Evolutionary conservation across 1,139 yeast species (phyloP), one percentile per base, ranked within the genome.

Genomic region (Hansenula lynferdii): DNA sequence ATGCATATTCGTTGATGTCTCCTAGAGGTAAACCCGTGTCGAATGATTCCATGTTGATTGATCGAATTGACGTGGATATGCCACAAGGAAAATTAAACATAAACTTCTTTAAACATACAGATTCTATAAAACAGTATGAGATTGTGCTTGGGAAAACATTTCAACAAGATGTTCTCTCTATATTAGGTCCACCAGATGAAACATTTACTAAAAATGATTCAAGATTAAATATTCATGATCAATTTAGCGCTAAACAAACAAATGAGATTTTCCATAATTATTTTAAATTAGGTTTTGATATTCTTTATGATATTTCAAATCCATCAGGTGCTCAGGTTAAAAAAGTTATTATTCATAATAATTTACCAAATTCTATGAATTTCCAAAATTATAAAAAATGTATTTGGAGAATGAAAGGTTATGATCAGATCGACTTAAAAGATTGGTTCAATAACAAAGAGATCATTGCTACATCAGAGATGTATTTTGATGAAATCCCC

Each of bases 181-280:
- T 62, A 1, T 56, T 77, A 21, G 84, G 84, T 0, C 77, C 80
- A 1, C 84, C 85, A 0, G 76, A 75, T 38, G 80, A 72, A 39
- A 65, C 62, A 9, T 68, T 75, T 44, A 60, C 67, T 42, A 75
- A 75, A 47, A 67, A 68, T 37, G 78, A 72, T 43, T 67, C 71
- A 1, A 58, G 72, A 34, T 56, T 67, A 8, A 53, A 58, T 34
- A 72, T 70, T 25, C 79, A 72, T n/a, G n/a, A n/a, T n/a, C n/a
- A n/a, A n/a, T n/a, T n/a, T n/a, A 22, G 37, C 8, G 22, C 31
- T 15, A 14, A 18, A 11, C 4, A 15, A 7, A 18, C 10, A 6
- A 14, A 30, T n/a, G 22, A 26, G 9, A 34, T 48, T 1, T 73
- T 77, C 47, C 82, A 77, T 54, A 77, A 77, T 50, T 77, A 78